Evolutionary conservation across 176 grass and related monocot genomes (phyloP), one percentile per base, ranked within the genome.

Genomic region (Bonia amplexicaulis): DNA sequence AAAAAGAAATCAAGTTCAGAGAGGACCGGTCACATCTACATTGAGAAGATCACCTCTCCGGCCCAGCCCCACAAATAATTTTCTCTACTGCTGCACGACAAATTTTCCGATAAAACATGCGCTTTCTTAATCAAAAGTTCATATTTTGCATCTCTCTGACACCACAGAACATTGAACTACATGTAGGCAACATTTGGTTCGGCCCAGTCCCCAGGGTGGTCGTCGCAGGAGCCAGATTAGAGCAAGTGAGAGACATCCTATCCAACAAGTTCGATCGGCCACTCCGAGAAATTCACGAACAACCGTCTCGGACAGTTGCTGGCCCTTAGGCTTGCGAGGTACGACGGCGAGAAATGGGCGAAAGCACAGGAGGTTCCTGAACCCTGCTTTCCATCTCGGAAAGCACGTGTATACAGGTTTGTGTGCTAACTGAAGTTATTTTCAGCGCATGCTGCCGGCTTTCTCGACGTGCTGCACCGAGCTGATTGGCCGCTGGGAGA

Each of bases 261-360:
- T 89, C 81, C 1, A 89, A 89, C 83, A 97, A 93, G 73, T 93
- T 85, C 3, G 91, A 85, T 85, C 3, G 91, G 87, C 2, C 91
- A 93, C 79, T 93, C 88, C 12, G 64, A 66, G 12, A 97, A 86
- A 65, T 80, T 83, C 60, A 65, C 0, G 0, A 7, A 53, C 33
- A 80, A 60, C 76, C 67, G 63, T 69, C 70, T 93, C 0, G 64
- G 29, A 1, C 68, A 64, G 12, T 16, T 88, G 51, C 66, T 74
- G 2, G 82, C 83, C 10, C 52, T 66, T 61, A 92, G 95, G 15
- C 45, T 97, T 51, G 65, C 52, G 4, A 89, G 60, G 62, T 66
- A 90, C 63, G 88, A 92, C 1, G 90, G 94, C 0, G 94, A 94
- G 86, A 94, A 94, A 90, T 97, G 94, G 94, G 92, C 80, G 9